Base-by-base conservation (phyloP, 495 filamentous ascomycete species). In the Xanthoparmelia taractica region DNA sequence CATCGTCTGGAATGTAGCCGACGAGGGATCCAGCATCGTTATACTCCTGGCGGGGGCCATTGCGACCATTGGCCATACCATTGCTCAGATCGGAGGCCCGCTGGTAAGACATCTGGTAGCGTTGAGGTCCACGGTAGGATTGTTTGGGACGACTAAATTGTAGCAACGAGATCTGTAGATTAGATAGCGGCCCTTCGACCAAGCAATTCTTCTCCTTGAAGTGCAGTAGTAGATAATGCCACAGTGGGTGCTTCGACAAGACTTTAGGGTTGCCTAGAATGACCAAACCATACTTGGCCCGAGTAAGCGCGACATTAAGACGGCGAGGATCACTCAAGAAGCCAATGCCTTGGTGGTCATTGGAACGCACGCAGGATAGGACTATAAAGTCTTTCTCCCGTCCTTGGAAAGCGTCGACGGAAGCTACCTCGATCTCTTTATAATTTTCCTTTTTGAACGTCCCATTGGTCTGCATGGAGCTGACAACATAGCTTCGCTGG, bases 311-410 rank as follows among this genome's bases (percentile, higher is more conserved):
- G n/a, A 99, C 94, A 72, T 99, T 99, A 68, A 99, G 86, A 80
- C 94, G 95, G 67, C 94, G 91, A 50, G 94, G 94, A 68, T 99
- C 94, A 65, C 93, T 97, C 78, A 99, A 82, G 82, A 99, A 99
- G 75, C 94, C 94, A 70, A 99, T 97, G 66, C 94, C 94, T 76
- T 99, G 94, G 72, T 99, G 96, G 68, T 97, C 95, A 68, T 99
- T 99, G 67, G 93, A 97, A 71, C 94, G 91, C 56, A 99, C 94
- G 74, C 94, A 99, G 60, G 94, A 99, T 17, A 97, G 81, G 34
- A 99, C 92, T 66, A 99, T 97, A 71, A 96, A 99, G 69, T 99
- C 94, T 78, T 99, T 99, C 77, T 99, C 94, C 76, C 94, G 88
- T 25, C 94, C 94, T 73, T 99, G 94, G 82, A 99, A 99, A 23